Base-by-base conservation (phyloP, 441 rosid species). In the Erysimum pusillum region DNA sequence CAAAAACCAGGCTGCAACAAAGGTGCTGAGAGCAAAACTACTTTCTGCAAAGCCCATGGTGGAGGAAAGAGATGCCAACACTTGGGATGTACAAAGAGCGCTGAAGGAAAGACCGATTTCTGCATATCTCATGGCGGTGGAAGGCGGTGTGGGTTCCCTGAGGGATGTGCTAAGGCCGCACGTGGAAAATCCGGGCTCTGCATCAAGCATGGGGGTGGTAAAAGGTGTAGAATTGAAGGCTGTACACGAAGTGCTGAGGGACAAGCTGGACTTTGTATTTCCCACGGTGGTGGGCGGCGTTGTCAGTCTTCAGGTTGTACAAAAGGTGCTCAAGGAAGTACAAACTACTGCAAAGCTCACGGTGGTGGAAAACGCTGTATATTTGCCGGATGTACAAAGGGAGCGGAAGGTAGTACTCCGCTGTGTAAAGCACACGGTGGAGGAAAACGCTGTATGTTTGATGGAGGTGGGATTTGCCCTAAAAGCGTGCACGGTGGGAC, bases 341-440 rank as follows among this genome's bases (percentile, higher is more conserved):
- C 97, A 10, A 76, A 86, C 85, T 90, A 80, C 25, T 94, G 97
- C 85, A 94, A 94, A 86, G 94, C 97, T 22, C 98, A 93, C 18
- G 98, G 98, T n/a, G 97, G 98, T 14, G 98, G 98, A n/a, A 91
- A 91, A 53, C 91, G 98, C 10, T 94, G 98, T 75, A 84, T 94
- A 79, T 92, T 94, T 71, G 90, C 91, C 0, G 97, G 97, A 10
- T 94, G 98, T 88, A 85, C 84, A 7, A 94, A 88, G 69, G 97
- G 97, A 13, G 98, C 98, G 0, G 98, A 94, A 85, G 98, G 98
- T 45, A 94, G 97, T 73, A 94, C 98, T 0, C 97, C 97, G 5
- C 69, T 92, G 73, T 94, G 98, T 83, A 94, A 94, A 82, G 97
- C 92, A n/a, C 98, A 94, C 2, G 98, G 98, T 76, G 98, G 97